Base-by-base conservation (phyloP, 305 asterid species). In the Galium porrigens region DNA sequence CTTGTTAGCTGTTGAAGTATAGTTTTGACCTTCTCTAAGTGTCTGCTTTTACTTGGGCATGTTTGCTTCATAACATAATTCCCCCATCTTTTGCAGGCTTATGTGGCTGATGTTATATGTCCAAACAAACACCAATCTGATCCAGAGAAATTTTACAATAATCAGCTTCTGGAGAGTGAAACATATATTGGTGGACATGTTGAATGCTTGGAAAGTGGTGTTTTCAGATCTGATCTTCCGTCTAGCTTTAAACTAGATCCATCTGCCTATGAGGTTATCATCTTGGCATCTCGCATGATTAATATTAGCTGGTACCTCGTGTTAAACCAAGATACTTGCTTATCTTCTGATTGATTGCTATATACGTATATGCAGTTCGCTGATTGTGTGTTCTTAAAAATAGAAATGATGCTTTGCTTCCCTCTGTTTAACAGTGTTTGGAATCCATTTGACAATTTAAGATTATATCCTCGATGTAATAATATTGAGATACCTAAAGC, bases 161-260 rank as follows among this genome's bases (percentile, higher is more conserved):
- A 76, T 77, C 86, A 80, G 58, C 88, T 92, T 66, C 94, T 92
- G 61, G 99, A 92, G 85, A 92, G 99, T 68, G 99, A 92, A 80
- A 92, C 99, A 37, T 92, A 92, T 75, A 92, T 92, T 54, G 99
- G 99, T 55, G 99, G 99, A 49, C 99, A 92, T 70, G 99, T 92
- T 72, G 99, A 92, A 79, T 92, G 99, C 77, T 86, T 92, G 64
- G 99, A 92, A 84, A 89, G 94, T 83, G 99, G 99, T 58, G 97
- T 92, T 81, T 92, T 92, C 82, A 87, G 99, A 82, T 92, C 99
- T 69, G 99, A 92, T 77, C 82, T 92, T 72, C 97, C 99, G 6
- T 84, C 92, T 64, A 85, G 86, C 83, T 92, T 92, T 79, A 92
- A 87, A 79, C 94, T 92, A 29, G 95, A 92, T 75, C 94, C 96